phyloP scores from a whole-genome alignment of 805 yeast genomes.

The Yamadazyma tumulicola region DNA sequence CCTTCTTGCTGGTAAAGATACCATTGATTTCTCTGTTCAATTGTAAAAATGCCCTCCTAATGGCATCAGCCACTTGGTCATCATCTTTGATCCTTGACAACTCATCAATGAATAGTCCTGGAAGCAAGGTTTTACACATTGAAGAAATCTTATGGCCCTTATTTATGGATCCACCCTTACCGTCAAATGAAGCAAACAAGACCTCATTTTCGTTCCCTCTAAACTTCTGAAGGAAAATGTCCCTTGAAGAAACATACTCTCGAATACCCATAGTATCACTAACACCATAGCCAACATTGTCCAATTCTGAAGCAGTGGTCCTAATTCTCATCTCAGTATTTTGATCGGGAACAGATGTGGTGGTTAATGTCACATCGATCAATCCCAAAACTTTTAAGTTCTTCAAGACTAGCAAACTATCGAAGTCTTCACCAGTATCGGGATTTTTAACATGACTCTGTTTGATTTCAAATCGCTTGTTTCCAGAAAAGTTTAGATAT shows the following conservation, averaged over 20 bases:
- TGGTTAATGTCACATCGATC: slow-evolving; percentile 92
- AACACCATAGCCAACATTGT: slow-evolving; percentile 81
- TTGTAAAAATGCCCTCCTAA: slow-evolving; percentile 75
- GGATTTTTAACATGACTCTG: slow-evolving; percentile 55
- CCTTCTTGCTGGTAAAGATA: slow-evolving; percentile 42
- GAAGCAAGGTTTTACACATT: slow-evolving; percentile 69
- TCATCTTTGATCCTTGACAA: slow-evolving; percentile 42
- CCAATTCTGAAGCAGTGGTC: slow-evolving; percentile 79
- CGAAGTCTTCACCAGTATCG: slow-evolving; percentile 61
- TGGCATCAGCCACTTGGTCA: slow-evolving; percentile 63
- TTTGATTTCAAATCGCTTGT: slow-evolving; percentile 84
- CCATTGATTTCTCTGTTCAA: slow-evolving; percentile 81
- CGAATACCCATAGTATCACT: slow-evolving; percentile 79
- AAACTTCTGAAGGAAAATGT: slow-evolving; percentile 81
- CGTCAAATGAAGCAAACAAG: slow-evolving; percentile 81
- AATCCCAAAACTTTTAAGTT: slow-evolving; percentile 74
- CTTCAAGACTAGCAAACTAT: slow-evolving; percentile 59
- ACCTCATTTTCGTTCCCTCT: slow-evolving; percentile 82
- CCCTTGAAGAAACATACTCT: slow-evolving; percentile 67
- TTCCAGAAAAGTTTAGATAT: slow-evolving; percentile 88
- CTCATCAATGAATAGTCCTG: slow-evolving; percentile 64
- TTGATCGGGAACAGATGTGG: slow-evolving; percentile 88
- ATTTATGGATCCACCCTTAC: slow-evolving; percentile 55
- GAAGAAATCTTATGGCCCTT: slow-evolving; percentile 56
- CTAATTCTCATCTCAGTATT: slow-evolving; percentile 77